Evolutionary conservation across 2,329 filamentous ascomycete genomes (phyloP), one percentile per base, ranked within the genome.

Genomic region (Colletotrichum plurivorum): DNA sequence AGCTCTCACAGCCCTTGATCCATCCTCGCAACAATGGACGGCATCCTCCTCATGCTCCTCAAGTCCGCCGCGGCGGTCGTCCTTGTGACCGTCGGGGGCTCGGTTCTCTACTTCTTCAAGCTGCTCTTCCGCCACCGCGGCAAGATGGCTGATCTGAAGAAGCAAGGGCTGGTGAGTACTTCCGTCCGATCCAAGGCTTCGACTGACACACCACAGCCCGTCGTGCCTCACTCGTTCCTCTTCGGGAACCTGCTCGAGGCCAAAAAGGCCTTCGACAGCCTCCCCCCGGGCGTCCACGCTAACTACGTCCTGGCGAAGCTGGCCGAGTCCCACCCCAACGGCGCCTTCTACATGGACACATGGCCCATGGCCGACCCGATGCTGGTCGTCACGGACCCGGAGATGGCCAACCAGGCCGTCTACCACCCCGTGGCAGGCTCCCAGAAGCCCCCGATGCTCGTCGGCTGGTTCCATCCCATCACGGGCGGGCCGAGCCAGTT

Each of bases 391-490:
- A 74, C 72, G 25, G 76, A 78, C 53, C 74, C 76, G 43, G 71
- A 73, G n/a, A 71, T 78, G 22, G 75, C 77, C 39, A 74, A 77
- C 51, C 75, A 78, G 65, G 74, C 72, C 13, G 75, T 69, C 20
- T 73, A 68, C 49, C 76, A 79, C 62, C 71, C 76, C 5, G 66
- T 71, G 68, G 69, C 72, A 2, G 74, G 75, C 43, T 67, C 71
- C 4, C 64, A 71, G 63, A 79, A 79, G 70, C 77, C 77, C 5
- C 46, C 62, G 12, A 71, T 46, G 39, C 73, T 79, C n/a, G 60
- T 43, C 9, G 68, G 69, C 45, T 79, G 77, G 77, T 78, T 79
- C 54, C 71, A 70, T 5, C 76, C 76, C 51, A 78, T 79, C 55
- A 75, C 77, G 39, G 72, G 71, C 22, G 77, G 77, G 4, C 57